phyloP scores from a whole-genome alignment of 352 stramenopile species.

The Globisporangium sylvaticum region DNA sequence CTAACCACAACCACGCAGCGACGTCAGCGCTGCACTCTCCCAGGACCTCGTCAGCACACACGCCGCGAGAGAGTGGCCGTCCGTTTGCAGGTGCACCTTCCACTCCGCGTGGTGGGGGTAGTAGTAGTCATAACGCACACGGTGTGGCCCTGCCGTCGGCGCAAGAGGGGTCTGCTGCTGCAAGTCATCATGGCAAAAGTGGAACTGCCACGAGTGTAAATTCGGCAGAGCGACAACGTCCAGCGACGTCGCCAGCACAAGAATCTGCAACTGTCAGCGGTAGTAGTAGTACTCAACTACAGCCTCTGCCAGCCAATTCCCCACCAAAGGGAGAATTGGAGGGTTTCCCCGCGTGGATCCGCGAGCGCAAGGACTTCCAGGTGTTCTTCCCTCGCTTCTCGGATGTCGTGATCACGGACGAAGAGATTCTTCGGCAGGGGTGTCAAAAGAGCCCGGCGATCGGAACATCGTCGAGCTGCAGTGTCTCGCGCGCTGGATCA shows the following conservation, averaged over 20 bases:
- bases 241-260: conserved; percentile 2
- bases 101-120: neutral
- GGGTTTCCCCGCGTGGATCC: conserved; percentile 56
- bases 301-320: neutral
- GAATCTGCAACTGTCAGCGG: neutral
- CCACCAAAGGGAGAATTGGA: conserved; percentile 24
- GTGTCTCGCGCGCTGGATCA: conserved; percentile 69
- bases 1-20: conserved; percentile 12
- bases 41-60: conserved; percentile 10
- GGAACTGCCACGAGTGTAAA: neutral
- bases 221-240: conserved; percentile 1
- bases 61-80: conserved; percentile 5
- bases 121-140: neutral
- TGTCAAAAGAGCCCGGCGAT: conserved; percentile 54
- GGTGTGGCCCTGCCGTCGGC: neutral
- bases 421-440: conserved; percentile 64
- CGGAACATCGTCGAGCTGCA: conserved; percentile 74
- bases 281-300: neutral
- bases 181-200: neutral
- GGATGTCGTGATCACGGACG: conserved; percentile 55
- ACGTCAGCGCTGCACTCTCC: conserved; percentile 30
- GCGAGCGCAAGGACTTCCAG: conserved; percentile 77
- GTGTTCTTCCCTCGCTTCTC: conserved; percentile 65
- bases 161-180: neutral
- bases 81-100: conserved; percentile 1